These are phyloP conservation scores for Aspergillus ochraceoroseus DNA, from an alignment of 2,329 filamentous ascomycete genomes.

Conservation along the genomic window DNA sequence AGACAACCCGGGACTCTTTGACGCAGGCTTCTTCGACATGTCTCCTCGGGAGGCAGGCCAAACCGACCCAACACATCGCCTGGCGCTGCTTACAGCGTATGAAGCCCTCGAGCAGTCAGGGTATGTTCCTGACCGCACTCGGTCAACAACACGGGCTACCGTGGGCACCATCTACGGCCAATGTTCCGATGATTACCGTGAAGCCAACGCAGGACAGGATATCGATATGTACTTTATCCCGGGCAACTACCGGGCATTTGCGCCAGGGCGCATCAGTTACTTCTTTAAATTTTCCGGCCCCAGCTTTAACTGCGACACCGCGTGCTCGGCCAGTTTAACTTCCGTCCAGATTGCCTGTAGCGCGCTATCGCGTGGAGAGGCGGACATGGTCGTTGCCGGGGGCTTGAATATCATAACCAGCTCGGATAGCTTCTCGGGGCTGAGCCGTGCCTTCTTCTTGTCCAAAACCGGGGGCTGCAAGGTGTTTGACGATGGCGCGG, in stretches of 20 bases:
- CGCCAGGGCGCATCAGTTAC: constrained; percentile 64
- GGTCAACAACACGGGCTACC: constrained; percentile 56
- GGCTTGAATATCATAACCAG: constrained; percentile 69
- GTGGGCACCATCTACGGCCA: constrained; percentile 70
- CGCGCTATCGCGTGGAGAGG: constrained; percentile 66
- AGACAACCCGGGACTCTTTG: constrained; percentile 38
- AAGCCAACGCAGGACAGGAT: constrained; percentile 64
- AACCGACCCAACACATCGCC: constrained; percentile 73
- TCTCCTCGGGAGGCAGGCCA: constrained; percentile 61
- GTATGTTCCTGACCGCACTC: constrained; percentile 64
- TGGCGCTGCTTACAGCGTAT: constrained; percentile 71
- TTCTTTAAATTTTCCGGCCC: constrained; percentile 71
- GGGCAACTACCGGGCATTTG: constrained; percentile 56
- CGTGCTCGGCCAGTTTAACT: constrained; percentile 59
- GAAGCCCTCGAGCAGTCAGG: constrained; percentile 76
- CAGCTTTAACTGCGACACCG: constrained; percentile 66
- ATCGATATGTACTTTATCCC: constrained; percentile 64
- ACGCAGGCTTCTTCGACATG: constrained; percentile 42
- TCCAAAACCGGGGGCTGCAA: constrained; percentile 46
- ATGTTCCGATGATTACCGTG: constrained; percentile 60
- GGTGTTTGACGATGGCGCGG: constrained; percentile 46
- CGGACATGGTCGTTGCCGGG: constrained; percentile 73
- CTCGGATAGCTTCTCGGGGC: constrained; percentile 69
- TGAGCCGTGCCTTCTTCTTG: constrained; percentile 51
- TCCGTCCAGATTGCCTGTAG: constrained; percentile 67